These are phyloP conservation scores for Cucurbita ficifolia DNA, from an alignment of 306 rosid genomes.

Conservation along the genomic window DNA sequence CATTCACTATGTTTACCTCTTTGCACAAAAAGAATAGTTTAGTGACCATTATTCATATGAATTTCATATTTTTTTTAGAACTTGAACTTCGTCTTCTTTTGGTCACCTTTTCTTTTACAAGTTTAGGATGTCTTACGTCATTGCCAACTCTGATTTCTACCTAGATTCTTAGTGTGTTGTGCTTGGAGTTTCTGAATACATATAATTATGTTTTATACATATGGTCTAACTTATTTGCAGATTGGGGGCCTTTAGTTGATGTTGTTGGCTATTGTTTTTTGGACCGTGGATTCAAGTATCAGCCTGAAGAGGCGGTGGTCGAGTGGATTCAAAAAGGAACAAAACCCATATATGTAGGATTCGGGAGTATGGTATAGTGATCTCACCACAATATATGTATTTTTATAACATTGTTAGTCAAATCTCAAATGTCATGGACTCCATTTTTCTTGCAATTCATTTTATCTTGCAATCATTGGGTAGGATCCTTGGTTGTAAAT, in stretches of 20 bases:
- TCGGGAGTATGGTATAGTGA: conserved; percentile 91
- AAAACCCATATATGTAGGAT: conserved; percentile 80
- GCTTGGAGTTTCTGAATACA: background rate
- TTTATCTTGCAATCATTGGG: background rate
- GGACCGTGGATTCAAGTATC: conserved; percentile 60
- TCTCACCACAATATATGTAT: conserved; percentile 4
- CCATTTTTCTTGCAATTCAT: background rate
- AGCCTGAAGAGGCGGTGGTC: conserved; percentile 56
- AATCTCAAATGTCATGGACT: background rate
- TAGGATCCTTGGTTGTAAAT: background rate
- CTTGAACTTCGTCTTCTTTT: background rate
- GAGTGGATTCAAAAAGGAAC: conserved; percentile 70
- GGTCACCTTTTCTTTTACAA: background rate
- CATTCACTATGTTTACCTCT: background rate
- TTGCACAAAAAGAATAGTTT: background rate
- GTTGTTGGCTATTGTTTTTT: conserved; percentile 90
- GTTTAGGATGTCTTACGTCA: background rate
- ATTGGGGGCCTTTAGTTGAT: conserved; percentile 90
- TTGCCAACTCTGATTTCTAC: background rate
- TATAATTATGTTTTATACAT: background rate
- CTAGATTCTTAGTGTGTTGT: background rate
- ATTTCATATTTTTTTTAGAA: background rate
- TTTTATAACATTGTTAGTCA: background rate
- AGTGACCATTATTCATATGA: background rate
- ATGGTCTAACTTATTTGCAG: conserved; percentile 32